Conservation (phyloP, 2,329 filamentous ascomycete genomes). For the Hymenoscyphus repandus region DNA sequence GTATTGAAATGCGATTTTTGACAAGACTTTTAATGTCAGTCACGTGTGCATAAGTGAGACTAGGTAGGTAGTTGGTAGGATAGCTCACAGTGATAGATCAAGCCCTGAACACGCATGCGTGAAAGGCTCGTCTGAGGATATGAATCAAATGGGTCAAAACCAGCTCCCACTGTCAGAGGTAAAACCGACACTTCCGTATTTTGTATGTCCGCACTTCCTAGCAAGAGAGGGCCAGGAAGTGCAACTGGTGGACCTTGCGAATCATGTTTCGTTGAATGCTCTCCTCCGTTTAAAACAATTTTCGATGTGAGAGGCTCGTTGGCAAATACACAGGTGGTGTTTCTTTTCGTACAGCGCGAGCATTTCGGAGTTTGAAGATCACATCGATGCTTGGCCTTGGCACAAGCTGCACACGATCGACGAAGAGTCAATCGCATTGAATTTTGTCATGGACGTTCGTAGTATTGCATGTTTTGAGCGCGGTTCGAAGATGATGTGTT, state of each 20-base stretch:
- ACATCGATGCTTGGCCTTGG: constrained; percentile 50
- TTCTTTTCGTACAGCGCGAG: constrained; percentile 48
- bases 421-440: constrained; percentile 51
- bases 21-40: constrained; percentile 40
- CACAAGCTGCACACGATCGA: constrained; percentile 51
- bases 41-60: background rate
- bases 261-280: background rate
- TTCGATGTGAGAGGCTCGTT: constrained; percentile 43
- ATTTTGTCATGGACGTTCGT: no score
- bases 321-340: constrained; percentile 44
- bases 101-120: constrained; percentile 44
- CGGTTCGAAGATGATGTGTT: no score
- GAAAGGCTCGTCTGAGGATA: constrained; percentile 49
- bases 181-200: background rate
- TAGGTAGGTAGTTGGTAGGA: background rate
- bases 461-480: no score
- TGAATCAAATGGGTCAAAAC: constrained; percentile 50
- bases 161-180: constrained; percentile 21
- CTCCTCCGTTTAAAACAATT: background rate
- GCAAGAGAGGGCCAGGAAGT: background rate
- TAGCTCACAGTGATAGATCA: constrained; percentile 50
- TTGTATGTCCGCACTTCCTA: background rate
- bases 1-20: constrained; percentile 55
- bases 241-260: background rate
- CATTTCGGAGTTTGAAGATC: constrained; percentile 49